Conservation (phyloP, 768 basidiomycete genomes). For the Xerocomus brunneocitrinus region DNA sequence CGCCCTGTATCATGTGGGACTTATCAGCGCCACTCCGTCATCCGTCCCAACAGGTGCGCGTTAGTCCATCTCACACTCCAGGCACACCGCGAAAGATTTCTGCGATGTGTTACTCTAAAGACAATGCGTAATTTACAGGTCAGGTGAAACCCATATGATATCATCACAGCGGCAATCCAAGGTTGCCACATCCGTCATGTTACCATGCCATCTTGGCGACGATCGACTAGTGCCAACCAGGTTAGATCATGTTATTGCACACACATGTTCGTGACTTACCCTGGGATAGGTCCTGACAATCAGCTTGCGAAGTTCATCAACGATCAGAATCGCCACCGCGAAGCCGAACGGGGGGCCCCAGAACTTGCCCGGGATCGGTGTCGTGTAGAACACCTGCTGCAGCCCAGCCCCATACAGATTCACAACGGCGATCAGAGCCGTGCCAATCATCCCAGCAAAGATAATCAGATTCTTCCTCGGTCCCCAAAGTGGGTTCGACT, state of each 20-base stretch:
- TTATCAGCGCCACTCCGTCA: not conserved
- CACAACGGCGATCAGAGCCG: constrained; percentile 39
- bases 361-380: constrained; percentile 43
- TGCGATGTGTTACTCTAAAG: no score
- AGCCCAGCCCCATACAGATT: constrained; percentile 44
- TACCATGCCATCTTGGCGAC: constrained; percentile 38
- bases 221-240: constrained; percentile 25
- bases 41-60: not conserved
- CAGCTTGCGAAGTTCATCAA: constrained; percentile 44
- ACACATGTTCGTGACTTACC: constrained; percentile 19
- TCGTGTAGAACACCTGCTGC: constrained; percentile 40
- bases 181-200: not conserved
- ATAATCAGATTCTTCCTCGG: constrained; percentile 41
- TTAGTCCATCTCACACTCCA: not conserved
- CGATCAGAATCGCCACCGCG: constrained; percentile 35
- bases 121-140: no score
- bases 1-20: no score
- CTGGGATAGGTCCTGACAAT: constrained; percentile 42
- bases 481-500: constrained; percentile 44
- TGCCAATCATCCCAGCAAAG: constrained; percentile 35
- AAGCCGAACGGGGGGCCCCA: constrained; percentile 47
- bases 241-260: constrained; percentile 7
- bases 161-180: no score
- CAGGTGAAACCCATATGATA: no score
- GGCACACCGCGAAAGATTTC: not conserved